Evolutionary conservation across 805 yeast genomes (phyloP).

Genomic region (Lachancea sp.): DNA sequence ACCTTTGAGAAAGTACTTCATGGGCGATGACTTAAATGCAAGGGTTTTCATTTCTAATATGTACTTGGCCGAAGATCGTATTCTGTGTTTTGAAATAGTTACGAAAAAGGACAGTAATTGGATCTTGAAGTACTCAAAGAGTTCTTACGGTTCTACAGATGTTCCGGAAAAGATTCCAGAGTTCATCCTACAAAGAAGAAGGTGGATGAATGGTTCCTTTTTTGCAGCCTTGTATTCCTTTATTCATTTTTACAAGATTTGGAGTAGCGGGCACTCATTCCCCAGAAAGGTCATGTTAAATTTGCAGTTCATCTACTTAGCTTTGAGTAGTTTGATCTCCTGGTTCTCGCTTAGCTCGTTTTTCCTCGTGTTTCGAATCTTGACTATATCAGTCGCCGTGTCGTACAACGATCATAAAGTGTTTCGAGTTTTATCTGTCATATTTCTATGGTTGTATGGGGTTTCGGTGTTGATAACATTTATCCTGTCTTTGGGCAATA

Average conservation of each 20-base stretch:
- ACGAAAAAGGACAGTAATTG: constrained; percentile 71
- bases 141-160: constrained; percentile 90
- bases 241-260: constrained; percentile 66
- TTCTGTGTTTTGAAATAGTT: constrained; percentile 90
- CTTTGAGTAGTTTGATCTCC: constrained; percentile 66
- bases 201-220: constrained; percentile 96
- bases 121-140: constrained; percentile 76
- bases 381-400: constrained; percentile 68
- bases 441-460: constrained; percentile 79
- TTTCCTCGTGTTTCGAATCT: constrained; percentile 81
- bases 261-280: constrained; percentile 70
- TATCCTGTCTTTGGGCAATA: constrained; percentile 86
- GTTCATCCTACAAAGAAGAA: constrained; percentile 82
- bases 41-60: constrained; percentile 91
- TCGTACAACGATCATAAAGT: constrained; percentile 51
- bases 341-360: constrained; percentile 93
- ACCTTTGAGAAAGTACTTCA: constrained; percentile 84
- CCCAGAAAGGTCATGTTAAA: constrained; percentile 64
- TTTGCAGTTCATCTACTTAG: constrained; percentile 74
- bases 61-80: constrained; percentile 96
- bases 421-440: constrained; percentile 70
- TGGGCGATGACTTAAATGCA: constrained; percentile 77
- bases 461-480: constrained; percentile 78
- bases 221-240: constrained; percentile 89
- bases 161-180: constrained; percentile 87